These are phyloP conservation scores for Penicillium alfredii DNA, from an alignment of 495 filamentous ascomycete genomes.

Conservation along the genomic window DNA sequence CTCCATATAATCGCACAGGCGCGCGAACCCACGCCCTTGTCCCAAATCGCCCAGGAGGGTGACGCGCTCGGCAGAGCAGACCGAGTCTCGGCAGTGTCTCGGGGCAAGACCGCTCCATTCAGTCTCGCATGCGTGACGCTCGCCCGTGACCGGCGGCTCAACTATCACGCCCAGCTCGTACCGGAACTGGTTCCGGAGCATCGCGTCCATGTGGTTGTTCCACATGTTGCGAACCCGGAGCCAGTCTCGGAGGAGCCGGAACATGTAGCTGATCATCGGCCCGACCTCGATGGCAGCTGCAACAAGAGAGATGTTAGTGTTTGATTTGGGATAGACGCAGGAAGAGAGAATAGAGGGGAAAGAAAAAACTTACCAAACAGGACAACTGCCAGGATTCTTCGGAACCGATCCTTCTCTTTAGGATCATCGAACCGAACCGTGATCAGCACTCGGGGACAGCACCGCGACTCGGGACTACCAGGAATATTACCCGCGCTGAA, in stretches of 20 bases:
- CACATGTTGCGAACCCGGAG: conserved; percentile 15
- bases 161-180: conserved; percentile 19
- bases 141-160: conserved; percentile 7
- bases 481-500: conserved; percentile 7
- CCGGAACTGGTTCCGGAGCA: conserved; percentile 21
- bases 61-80: conserved; percentile 19
- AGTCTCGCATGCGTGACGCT: conserved; percentile 30
- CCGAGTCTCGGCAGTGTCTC: conserved; percentile 20
- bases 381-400: conserved; percentile 30
- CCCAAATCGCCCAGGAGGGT: conserved; percentile 7
- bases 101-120: conserved; percentile 30
- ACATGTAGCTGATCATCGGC: conserved; percentile 26
- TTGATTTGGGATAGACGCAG: too few relatives aligned
- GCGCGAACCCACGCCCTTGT: conserved; percentile 7
- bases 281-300: conserved; percentile 12
- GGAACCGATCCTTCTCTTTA: conserved; percentile 31
- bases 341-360: too few relatives aligned
- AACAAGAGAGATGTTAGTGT: not conserved
- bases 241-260: conserved; percentile 33
- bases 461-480: conserved; percentile 9
- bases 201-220: conserved; percentile 11
- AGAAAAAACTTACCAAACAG: conserved; percentile 25
- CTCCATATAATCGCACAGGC: conserved; percentile 25
- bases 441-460: conserved; percentile 17
- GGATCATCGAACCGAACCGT: conserved; percentile 19